Conservation (phyloP, 768 basidiomycete species). For the Phanerodontia chrysosporium region DNA sequence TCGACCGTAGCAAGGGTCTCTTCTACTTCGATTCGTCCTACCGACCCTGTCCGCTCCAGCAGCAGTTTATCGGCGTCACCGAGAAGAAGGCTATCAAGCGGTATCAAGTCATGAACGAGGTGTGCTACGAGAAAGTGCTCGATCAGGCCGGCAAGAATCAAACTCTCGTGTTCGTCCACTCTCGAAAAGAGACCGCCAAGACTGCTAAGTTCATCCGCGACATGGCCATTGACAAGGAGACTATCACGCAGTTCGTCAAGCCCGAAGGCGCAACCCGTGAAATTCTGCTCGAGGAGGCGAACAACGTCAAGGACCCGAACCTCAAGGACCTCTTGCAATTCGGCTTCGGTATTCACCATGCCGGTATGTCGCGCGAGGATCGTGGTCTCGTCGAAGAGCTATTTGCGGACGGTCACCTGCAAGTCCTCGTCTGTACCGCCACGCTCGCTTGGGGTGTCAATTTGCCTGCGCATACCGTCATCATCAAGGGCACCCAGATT, state of each 20-base stretch:
- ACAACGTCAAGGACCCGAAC: conserved; percentile 77
- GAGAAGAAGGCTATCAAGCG: conserved; percentile 99
- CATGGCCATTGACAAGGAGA: conserved; percentile 94
- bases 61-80: conserved; percentile 95
- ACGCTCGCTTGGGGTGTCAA: conserved; percentile 99
- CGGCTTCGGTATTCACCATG: conserved; percentile 97
- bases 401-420: conserved; percentile 87
- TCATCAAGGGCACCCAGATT: conserved; percentile 99
- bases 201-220: conserved; percentile 93
- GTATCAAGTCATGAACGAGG: conserved; percentile 97
- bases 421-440: conserved; percentile 94
- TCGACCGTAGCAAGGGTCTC: conserved; percentile 85
- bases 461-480: conserved; percentile 93
- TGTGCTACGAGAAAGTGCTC: conserved; percentile 97
- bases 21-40: conserved; percentile 97
- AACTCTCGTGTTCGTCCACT: conserved; percentile 95
- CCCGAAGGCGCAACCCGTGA: conserved; percentile 90
- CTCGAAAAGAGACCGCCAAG: conserved; percentile 97
- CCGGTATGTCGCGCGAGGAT: conserved; percentile 91
- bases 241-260: conserved; percentile 92
- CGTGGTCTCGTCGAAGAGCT: conserved; percentile 91
- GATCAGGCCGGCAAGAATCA: conserved; percentile 91
- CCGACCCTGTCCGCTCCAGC: conserved; percentile 91
- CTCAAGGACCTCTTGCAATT: conserved; percentile 90
- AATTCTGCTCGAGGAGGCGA: conserved; percentile 81